Evolutionary conservation across 768 basidiomycete species (phyloP), one percentile per base, ranked within the genome.

Genomic region (Ramaria sp.): DNA sequence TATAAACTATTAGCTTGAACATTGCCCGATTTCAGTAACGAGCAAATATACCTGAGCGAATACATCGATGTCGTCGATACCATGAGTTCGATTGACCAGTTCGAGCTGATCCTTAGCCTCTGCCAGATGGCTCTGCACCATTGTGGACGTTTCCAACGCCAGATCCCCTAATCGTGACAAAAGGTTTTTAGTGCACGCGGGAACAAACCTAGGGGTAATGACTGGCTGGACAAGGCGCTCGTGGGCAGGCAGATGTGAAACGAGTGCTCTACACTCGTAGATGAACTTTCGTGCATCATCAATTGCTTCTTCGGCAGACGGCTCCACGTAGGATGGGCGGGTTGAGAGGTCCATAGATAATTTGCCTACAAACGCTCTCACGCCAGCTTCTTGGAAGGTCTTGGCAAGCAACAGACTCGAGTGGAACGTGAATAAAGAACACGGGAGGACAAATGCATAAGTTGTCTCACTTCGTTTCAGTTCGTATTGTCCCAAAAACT

Each of bases 341-440:
- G 81, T 79, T 6, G 84, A 88, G 24, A 80, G 82, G 66, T 92
- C 90, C 91, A 93, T 93, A 0, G 89, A 90, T 11, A 95, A 72
- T 66, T 94, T 95, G 17, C 91, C 92, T n/a, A 95, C 77, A 60
- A 87, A 88, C 0, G 82, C 88, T 33, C 92, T 75, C 17, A 94
- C 62, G 4, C 92, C 90, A 19, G 78, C 78, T 0, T 68, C 63
- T 59, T 83, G 83, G 80, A 94, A 89, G 12, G 73, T 76, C 37
- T 81, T 71, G 3, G 91, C 91, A 0, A 95, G 79, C 24, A 92
- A 83, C 20, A 94, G 63, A 66, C 91, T 94, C 46, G 38, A 33
- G 33, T 53, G 46, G 31, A 2, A 27, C 7, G 9, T 19, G 7
- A 49, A 24, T 13, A 41, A 22, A 13, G 38, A 47, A 22, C n/a